These are phyloP conservation scores for Auxenochlorella protothecoides DNA, from an alignment of 139 green algal genomes.

Conservation along the genomic window DNA sequence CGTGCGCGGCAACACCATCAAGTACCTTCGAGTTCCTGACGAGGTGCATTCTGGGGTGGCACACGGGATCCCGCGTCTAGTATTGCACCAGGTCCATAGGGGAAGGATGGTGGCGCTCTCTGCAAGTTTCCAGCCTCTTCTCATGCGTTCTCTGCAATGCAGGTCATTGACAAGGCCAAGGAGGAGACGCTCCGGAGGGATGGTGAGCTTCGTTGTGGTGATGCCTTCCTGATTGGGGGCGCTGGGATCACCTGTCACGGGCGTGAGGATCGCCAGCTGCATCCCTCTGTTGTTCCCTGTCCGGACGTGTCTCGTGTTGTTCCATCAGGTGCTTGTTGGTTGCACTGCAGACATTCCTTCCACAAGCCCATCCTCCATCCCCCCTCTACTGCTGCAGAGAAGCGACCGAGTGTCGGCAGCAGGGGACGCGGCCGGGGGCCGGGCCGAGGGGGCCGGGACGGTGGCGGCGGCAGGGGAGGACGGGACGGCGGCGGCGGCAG, in stretches of 20 bases:
- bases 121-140: too few relatives aligned
- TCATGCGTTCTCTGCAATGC: too few relatives aligned
- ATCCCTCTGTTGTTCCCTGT: too few relatives aligned
- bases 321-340: too few relatives aligned
- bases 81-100: too few relatives aligned
- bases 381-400: slow-evolving; percentile 15
- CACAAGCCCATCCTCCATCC: not conserved
- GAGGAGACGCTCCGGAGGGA: slow-evolving; percentile 55
- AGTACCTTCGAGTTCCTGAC: slow-evolving; percentile 95
- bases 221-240: too few relatives aligned
- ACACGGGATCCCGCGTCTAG: too few relatives aligned
- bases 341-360: not conserved
- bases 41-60: slow-evolving; percentile 45
- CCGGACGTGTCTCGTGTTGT: too few relatives aligned
- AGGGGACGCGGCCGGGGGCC: slow-evolving; percentile 15
- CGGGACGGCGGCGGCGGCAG: slow-evolving; percentile 15
- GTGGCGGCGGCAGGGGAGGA: slow-evolving; percentile 18
- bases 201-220: slow-evolving; percentile 10
- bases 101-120: too few relatives aligned
- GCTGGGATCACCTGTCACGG: too few relatives aligned
- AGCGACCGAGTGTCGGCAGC: slow-evolving; percentile 17
- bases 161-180: slow-evolving; percentile 78
- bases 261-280: too few relatives aligned
- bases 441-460: slow-evolving; percentile 12
- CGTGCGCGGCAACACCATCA: slow-evolving; percentile 96